A percentile compares a stretch with the other conserved stretches of the same genome.
Evolutionary conservation across 345 rosid genomes (phyloP).

Genomic region (Rhodamnia rubescens): DNA sequence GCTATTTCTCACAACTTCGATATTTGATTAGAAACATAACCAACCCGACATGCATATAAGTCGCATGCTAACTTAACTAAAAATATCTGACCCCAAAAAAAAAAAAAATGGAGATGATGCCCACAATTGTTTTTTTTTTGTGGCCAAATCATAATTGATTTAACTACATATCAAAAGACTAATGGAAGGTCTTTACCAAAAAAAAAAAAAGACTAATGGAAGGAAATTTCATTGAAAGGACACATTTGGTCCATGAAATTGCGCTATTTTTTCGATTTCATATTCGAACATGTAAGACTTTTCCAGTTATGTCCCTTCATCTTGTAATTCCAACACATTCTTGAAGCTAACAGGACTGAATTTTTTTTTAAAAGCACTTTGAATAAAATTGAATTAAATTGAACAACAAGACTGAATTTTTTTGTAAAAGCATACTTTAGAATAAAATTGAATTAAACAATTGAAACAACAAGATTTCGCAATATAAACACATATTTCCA

Average conservation of each 20-base stretch:
- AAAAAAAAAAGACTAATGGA: background rate
- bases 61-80: background rate
- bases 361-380: background rate
- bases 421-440: background rate
- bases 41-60: background rate
- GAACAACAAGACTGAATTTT: background rate
- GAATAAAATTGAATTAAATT: background rate
- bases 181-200: no score
- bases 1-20: no score
- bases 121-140: no score
- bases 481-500: background rate
- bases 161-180: background rate
- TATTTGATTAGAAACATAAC: no score
- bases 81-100: no score
- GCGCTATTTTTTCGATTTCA: background rate
- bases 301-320: background rate
- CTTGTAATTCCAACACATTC: background rate
- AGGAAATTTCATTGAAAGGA: background rate
- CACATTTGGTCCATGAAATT: background rate
- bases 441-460: background rate
- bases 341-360: background rate
- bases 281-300: background rate
- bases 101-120: background rate
- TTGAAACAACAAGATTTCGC: background rate
- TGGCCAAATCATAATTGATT: no score